Evolutionary conservation across 164 flowering plant genomes (phyloP).

Genomic region (Dillenia suffruticosa): DNA sequence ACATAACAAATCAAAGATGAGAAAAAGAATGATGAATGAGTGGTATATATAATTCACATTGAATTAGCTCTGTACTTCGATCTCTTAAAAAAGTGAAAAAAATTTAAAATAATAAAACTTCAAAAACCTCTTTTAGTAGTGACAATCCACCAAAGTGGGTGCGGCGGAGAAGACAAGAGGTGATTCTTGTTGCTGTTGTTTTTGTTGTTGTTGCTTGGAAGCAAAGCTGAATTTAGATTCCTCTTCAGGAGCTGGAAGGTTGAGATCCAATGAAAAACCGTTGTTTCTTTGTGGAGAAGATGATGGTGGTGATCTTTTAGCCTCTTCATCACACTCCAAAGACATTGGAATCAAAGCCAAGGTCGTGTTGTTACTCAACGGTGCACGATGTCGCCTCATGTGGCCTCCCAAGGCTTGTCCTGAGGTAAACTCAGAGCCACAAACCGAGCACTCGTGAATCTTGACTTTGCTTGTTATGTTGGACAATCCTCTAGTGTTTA

Average conservation of each 20-base stretch:
- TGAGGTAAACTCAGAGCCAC: slow-evolving; percentile 77
- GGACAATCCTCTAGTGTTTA: slow-evolving; percentile 11
- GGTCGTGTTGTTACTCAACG: slow-evolving; percentile 10
- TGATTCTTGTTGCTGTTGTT: slow-evolving; percentile 13
- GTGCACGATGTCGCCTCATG: slow-evolving; percentile 65
- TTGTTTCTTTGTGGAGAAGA: slow-evolving; percentile 12
- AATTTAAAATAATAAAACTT: background rate
- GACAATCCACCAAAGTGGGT: slow-evolving; percentile 56
- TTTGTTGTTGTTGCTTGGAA: slow-evolving; percentile 29
- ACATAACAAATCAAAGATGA: background rate
- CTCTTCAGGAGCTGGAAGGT: slow-evolving; percentile 63
- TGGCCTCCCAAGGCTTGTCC: slow-evolving; percentile 90
- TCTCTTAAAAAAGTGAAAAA: background rate
- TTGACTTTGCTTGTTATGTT: slow-evolving; percentile 20
- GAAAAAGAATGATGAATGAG: slow-evolving; percentile 5
- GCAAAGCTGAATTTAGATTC: slow-evolving; percentile 27
- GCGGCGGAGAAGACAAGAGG: slow-evolving; percentile 28
- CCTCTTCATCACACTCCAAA: slow-evolving; percentile 16
- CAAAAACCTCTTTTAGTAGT: slow-evolving; percentile 26
- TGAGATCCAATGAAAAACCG: slow-evolving; percentile 51
- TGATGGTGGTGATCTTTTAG: background rate
- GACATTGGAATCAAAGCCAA: slow-evolving; percentile 14
- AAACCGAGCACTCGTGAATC: slow-evolving; percentile 72
- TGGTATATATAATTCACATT: slow-evolving; percentile 7
- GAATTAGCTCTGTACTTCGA: background rate